Base-by-base conservation (phyloP, 441 rosid genomes). In the Populus hybrid region DNA sequence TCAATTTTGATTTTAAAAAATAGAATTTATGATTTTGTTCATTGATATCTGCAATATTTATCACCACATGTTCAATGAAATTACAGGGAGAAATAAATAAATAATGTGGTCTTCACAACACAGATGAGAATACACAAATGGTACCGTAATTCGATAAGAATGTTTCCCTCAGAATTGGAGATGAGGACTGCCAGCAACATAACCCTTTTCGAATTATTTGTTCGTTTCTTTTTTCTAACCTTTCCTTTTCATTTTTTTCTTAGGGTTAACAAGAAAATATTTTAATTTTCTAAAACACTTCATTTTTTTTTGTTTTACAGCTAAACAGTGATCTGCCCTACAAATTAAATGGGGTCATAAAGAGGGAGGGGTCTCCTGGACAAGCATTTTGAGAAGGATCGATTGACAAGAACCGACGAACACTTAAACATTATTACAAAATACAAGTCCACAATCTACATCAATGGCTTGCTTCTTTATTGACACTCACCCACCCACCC, bases 141-240 rank as follows among this genome's bases (percentile, higher is more conserved):
- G 35, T 66, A 75, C 77, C 77, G 67, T 32, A 32, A 5, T 64
- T 75, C 77, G 4, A 65, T 70, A 5, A 75, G 77, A 23, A 75
- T 75, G 57, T 75, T 75, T 11, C 77, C 77, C 61, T 34, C 64
- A 1, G 77, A 75, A 34, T 66, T 75, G 26, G 70, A 65, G 77
- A 66, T 66, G 63, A 75, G 77, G 18, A 75, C 77, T 30, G 77
- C 77, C 35, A 75, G 77, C 71, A 75, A 66, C 77, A 75, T 75
- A 28, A 28, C 30, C 30, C 4, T 28, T 28, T 75, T 38, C 24
- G 74, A 71, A 46, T 46, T 46, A 12, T 46, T 46, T 12, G 5
- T 46, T 14, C 12, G 53, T 38, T 38, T 38, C 0, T 38, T 2
- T n/a, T 65, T 10, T 65, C 14, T 24, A 12, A 42, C 11, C 10